Base-by-base conservation (phyloP, 2,329 filamentous ascomycete species). In the Tolypocladium inflatum region DNA sequence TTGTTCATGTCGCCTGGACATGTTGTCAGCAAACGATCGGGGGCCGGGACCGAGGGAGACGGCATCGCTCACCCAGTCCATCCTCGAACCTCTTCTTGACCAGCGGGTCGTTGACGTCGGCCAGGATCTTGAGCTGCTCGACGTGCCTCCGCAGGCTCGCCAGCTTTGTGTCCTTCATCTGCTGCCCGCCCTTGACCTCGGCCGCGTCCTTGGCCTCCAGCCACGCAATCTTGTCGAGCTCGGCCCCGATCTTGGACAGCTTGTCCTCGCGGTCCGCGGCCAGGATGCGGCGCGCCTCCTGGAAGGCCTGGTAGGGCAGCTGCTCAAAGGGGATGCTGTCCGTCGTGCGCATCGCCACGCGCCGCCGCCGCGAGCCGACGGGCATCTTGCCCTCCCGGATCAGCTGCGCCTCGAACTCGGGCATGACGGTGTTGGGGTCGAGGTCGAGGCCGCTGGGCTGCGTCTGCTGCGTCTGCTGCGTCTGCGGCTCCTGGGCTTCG, bases 81-180 rank as follows among this genome's bases (percentile, higher is more conserved):
- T 97, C 92, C 71, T 99, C 94, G 65, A 96, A 97, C 64, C 84
- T 87, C 75, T 91, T 90, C 83, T 97, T 97, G 61, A 97, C 90
- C 42, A 91, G 66, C 1, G 94, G 94, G 69, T 97, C 94, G 71
- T 97, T 97, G 73, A 96, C 91, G 69, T 99, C 94, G 30, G 91
- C 92, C 61, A 89, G 76, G 43, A 99, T 87, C 82, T 97, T 95
- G 70, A 96, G 78, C 57, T 86, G 73, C 70, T 96, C 88, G 57
- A 97, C 70, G 66, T 90, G 78, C 63, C 82, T 77, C 67, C 83
- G 79, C 85, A 97, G 83, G 64, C 86, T 88, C 52, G 77, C 76
- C 60, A 97, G 67, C 63, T 83, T 82, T 59, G 78, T 80, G 67
- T 89, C 82, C 74, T 90, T 90, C 66, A 79, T 80, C 61, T 71